phyloP scores from a whole-genome alignment of 2,329 filamentous ascomycete genomes.

The Ophiocordyceps sinensis region DNA sequence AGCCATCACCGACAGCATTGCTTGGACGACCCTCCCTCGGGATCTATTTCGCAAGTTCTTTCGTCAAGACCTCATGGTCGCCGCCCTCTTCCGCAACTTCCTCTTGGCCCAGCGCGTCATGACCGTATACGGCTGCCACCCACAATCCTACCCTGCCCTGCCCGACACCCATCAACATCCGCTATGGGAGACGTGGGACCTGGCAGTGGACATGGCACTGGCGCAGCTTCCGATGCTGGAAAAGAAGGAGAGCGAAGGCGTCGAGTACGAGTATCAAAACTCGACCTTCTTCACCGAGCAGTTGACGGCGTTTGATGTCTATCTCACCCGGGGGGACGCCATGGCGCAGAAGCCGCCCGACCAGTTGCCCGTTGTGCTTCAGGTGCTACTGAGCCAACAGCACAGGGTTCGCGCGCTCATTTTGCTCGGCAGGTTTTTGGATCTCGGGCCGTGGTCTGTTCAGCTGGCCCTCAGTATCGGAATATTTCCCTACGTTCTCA shows the following conservation, averaged over 20 bases:
- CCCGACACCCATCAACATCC: slow-evolving; percentile 91
- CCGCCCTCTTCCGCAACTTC: slow-evolving; percentile 91
- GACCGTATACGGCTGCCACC: slow-evolving; percentile 90
- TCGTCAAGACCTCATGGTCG: slow-evolving; percentile 96
- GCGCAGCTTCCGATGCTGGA: slow-evolving; percentile 79
- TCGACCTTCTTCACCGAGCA: slow-evolving; percentile 96
- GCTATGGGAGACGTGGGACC: slow-evolving; percentile 94
- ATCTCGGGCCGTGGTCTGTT: slow-evolving; percentile 96
- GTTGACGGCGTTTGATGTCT: slow-evolving; percentile 92
- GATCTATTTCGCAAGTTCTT: slow-evolving; percentile 94
- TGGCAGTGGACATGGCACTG: slow-evolving; percentile 89
- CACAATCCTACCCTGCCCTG: slow-evolving; percentile 80
- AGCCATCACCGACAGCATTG: slow-evolving; percentile 95
- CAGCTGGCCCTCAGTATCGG: slow-evolving; percentile 93
- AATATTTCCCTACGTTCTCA: slow-evolving; percentile 98
- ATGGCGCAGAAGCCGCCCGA: slow-evolving; percentile 79
- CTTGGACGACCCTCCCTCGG: slow-evolving; percentile 87
- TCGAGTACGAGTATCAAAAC: slow-evolving; percentile 82
- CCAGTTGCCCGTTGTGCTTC: slow-evolving; percentile 88
- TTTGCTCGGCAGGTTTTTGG: slow-evolving; percentile 80
- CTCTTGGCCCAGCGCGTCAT: slow-evolving; percentile 89
- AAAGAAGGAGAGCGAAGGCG: slow-evolving; percentile 56
- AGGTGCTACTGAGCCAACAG: slow-evolving; percentile 90
- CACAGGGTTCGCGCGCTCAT: slow-evolving; percentile 85
- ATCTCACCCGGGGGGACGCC: slow-evolving; percentile 66